Conservation (phyloP, 139 green algal species). For the Chloropicon primus region DNA sequence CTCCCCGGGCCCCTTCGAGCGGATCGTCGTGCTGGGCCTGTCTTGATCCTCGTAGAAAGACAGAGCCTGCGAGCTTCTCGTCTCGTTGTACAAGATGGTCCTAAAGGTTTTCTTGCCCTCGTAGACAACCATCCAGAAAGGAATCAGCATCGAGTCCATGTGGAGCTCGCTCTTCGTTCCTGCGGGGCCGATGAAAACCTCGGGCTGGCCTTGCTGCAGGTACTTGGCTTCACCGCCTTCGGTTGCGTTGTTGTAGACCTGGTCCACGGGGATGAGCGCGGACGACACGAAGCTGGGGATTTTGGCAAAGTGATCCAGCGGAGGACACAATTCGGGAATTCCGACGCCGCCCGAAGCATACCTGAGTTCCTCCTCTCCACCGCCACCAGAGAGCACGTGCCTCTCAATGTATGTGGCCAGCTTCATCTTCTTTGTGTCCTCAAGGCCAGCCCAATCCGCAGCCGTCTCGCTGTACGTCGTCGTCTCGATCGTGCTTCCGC, state of each 20-base stretch:
- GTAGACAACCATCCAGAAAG: neutral
- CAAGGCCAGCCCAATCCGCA: neutral
- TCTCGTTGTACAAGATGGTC: neutral
- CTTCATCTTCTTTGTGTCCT: neutral
- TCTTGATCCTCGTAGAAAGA: too few species aligned
- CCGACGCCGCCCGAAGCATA: neutral
- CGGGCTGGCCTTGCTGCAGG: neutral
- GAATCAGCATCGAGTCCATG: neutral
- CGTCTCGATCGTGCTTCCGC: neutral
- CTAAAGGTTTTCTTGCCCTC: neutral
- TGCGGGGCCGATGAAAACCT: neutral
- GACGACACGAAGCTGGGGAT: neutral
- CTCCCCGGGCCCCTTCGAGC: neutral
- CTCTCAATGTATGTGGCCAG: neutral
- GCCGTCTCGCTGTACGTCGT: neutral
- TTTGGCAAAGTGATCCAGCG: neutral
- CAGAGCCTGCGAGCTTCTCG: too few species aligned
- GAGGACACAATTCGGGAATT: neutral
- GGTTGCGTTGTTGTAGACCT: neutral
- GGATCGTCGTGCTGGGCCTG: neutral
- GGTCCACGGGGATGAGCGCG: neutral
- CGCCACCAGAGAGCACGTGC: neutral
- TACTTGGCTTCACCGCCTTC: neutral
- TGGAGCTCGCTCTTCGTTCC: neutral
- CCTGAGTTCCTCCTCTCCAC: neutral